A percentile compares a stretch with the other conserved stretches of the same genome.
phyloP scores from a whole-genome alignment of 148 eudicot species.

The Dianthus caryophyllus region DNA sequence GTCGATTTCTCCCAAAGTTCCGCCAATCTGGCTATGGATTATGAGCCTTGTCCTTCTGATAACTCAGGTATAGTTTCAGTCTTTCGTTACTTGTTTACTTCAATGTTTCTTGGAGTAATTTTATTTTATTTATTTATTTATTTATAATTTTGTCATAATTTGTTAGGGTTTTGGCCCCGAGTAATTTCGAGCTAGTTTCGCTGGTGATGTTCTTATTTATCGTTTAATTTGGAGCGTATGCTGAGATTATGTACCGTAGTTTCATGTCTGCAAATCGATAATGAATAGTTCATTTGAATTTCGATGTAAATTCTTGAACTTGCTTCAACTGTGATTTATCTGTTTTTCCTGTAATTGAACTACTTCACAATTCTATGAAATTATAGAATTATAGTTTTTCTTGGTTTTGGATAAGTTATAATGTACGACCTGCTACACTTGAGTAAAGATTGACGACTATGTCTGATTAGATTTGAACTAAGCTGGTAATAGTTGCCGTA shows the following conservation, averaged over 20 bases:
- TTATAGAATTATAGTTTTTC: neutral
- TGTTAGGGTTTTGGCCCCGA: constrained; percentile 21
- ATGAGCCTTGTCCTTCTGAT: constrained; percentile 28
- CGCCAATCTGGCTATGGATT: constrained; percentile 31
- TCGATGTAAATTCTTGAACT: neutral
- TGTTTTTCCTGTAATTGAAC: neutral
- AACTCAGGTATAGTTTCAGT: constrained; percentile 22
- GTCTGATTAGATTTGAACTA: too few species aligned
- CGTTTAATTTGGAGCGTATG: neutral
- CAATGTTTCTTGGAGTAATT: neutral
- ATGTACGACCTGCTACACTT: neutral
- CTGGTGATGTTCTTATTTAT: neutral
- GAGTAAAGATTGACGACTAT: too few species aligned
- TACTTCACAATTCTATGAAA: neutral
- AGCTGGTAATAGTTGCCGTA: too few species aligned
- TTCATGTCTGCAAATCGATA: neutral
- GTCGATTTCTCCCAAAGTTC: neutral
- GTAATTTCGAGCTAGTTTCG: neutral
- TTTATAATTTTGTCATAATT: neutral
- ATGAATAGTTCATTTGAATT: neutral
- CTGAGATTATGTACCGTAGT: neutral
- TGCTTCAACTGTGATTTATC: neutral
- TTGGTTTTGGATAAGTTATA: neutral
- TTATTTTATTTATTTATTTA: too few species aligned
- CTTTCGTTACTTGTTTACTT: neutral